Conservation (phyloP, 805 yeast species). For the Tetrapisispora taiwanensis region DNA sequence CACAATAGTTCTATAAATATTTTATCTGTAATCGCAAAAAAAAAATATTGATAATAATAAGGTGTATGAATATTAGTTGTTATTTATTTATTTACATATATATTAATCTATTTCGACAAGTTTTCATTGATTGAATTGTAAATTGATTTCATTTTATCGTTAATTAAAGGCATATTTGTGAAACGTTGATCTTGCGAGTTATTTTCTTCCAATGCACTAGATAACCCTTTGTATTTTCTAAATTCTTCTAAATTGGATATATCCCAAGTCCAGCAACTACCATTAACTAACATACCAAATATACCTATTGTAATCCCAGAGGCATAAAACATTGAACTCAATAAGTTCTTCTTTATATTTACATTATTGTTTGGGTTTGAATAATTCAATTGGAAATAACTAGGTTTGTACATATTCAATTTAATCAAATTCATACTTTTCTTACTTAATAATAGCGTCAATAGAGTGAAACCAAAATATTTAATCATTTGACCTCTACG, state of each 20-base stretch:
- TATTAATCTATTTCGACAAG: not conserved
- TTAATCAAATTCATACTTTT: conserved; percentile 66
- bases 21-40: no score
- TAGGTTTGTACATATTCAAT: conserved; percentile 46
- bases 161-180: not conserved
- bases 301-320: conserved; percentile 64
- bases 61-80: not conserved
- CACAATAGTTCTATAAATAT: no score
- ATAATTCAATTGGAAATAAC: not conserved
- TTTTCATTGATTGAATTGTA: not conserved
- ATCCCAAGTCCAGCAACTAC: conserved; percentile 73
- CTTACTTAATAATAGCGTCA: conserved; percentile 63
- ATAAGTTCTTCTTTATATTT: not conserved
- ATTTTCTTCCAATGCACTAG: not conserved
- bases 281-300: conserved; percentile 61
- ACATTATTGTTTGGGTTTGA: not conserved
- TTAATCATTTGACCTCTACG: conserved; percentile 62
- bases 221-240: conserved; percentile 1
- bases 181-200: not conserved
- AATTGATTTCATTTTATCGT: not conserved
- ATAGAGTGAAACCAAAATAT: conserved; percentile 63
- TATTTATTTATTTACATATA: not conserved
- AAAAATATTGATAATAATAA: not conserved
- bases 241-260: conserved; percentile 61
- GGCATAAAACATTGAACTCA: conserved; percentile 71